Evolutionary conservation across 1,284 basidiomycete species (phyloP).

Genomic region (Cryptococcus sp.): DNA sequence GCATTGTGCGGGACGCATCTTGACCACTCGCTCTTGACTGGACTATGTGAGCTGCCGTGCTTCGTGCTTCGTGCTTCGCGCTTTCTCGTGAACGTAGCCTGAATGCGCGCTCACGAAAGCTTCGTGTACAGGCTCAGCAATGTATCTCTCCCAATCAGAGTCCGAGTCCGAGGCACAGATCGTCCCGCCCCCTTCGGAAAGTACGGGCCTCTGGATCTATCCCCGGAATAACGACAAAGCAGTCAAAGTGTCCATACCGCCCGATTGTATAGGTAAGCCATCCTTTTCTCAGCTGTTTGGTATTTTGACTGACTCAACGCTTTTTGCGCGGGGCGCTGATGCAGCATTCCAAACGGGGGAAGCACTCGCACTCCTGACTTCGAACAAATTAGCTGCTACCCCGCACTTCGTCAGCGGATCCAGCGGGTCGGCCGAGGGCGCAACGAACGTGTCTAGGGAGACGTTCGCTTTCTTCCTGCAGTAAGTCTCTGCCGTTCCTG

Average conservation of each 20-base stretch:
- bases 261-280: slow-evolving; percentile 51
- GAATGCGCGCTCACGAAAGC: background rate
- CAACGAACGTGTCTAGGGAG: slow-evolving; percentile 68
- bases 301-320: background rate
- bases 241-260: slow-evolving; percentile 79
- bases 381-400: slow-evolving; percentile 69
- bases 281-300: too few species aligned
- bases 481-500: slow-evolving; percentile 26
- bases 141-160: slow-evolving; percentile 65
- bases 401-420: slow-evolving; percentile 78
- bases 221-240: slow-evolving; percentile 60
- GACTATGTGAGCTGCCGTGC: slow-evolving; percentile 62
- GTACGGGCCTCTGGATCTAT: slow-evolving; percentile 84
- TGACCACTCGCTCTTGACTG: slow-evolving; percentile 85
- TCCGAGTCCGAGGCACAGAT: slow-evolving; percentile 52
- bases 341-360: slow-evolving; percentile 92
- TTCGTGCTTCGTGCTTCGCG: background rate
- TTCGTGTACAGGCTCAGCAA: slow-evolving; percentile 58
- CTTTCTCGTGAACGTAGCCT: background rate
- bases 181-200: slow-evolving; percentile 67
- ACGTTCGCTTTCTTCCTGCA: slow-evolving; percentile 88
- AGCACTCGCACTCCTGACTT: slow-evolving; percentile 82
- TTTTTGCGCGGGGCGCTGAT: background rate
- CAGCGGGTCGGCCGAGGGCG: slow-evolving; percentile 28
- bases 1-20: slow-evolving; percentile 64